A percentile compares a stretch with the other conserved stretches of the same genome.
Conservation (phyloP, 805 yeast genomes). For the Candida fluviatilis region DNA sequence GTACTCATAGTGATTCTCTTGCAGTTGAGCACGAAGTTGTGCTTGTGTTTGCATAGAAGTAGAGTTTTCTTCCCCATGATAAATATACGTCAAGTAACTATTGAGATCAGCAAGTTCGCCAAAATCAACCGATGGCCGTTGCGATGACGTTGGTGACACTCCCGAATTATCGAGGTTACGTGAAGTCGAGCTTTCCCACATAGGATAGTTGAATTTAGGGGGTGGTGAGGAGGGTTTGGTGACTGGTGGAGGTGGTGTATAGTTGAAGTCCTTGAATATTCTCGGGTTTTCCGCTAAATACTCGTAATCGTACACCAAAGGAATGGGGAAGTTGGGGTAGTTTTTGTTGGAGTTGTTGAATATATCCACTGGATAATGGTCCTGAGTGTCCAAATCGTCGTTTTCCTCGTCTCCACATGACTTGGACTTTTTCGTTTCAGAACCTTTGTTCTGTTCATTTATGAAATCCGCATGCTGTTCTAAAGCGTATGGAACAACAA, state of each 20-base stretch:
- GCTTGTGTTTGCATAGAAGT: not conserved
- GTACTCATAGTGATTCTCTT: not conserved
- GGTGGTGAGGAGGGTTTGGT: conserved; percentile 10
- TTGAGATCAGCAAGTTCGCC: conserved; percentile 5
- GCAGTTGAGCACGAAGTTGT: not conserved
- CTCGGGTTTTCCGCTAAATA: conserved; percentile 36
- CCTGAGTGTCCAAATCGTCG: conserved; percentile 5
- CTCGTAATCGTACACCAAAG: conserved; percentile 40
- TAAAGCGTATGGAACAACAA: conserved; percentile 55
- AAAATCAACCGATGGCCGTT: conserved; percentile 9
- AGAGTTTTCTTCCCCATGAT: not conserved
- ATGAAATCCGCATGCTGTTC: conserved; percentile 30
- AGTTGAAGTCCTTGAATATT: conserved; percentile 32
- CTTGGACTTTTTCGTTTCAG: not conserved
- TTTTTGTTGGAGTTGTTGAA: conserved; percentile 3
- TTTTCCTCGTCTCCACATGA: conserved; percentile 2
- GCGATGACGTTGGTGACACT: conserved; percentile 14
- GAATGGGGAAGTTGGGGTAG: conserved; percentile 20
- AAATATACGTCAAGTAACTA: conserved; percentile 6
- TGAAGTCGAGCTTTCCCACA: conserved; percentile 12
- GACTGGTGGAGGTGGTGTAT: conserved; percentile 24
- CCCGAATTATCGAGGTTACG: conserved; percentile 2
- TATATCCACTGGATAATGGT: conserved; percentile 1
- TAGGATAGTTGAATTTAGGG: conserved; percentile 18
- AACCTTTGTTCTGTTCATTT: conserved; percentile 1